Base-by-base conservation (phyloP, 768 basidiomycete genomes). In the Lactarius quietus region DNA sequence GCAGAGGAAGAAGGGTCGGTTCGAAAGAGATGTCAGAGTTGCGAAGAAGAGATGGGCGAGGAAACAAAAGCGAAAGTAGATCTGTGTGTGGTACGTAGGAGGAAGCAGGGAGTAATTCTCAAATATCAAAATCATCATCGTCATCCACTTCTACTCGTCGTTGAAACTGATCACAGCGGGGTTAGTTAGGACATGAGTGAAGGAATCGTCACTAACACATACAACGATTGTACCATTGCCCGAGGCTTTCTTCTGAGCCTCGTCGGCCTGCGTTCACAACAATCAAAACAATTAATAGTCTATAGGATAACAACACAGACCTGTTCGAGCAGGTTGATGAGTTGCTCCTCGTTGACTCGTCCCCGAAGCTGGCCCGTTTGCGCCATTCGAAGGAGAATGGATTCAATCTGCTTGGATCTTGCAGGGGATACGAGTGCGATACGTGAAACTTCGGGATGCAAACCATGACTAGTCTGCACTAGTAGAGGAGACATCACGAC, bases 291-390 rank as follows among this genome's bases (percentile, higher is more conserved):
- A 17, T n/a, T n/a, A 56, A 28, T 43, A 36, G 10, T 15, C 1
- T n/a, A 18, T 29, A n/a, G n/a, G n/a, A n/a, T n/a, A n/a, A n/a
- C n/a, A 10, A 59, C 69, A 69, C 76, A n/a, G 66, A 89, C 94
- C 83, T 96, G 92, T 70, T 95, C 90, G 64, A 96, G 81, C 39
- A 96, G 78, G 56, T 86, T 87, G 69, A 97, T 92, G 61, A 97
- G 81, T 73, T 94, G 92, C 55, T 82, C 78, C 73, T 97, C 94
- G 33, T 81, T 84, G 45, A 96, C 88, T 33, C 86, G 80, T 1
- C 87, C 88, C 52, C 88, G 82, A 43, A 96, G 74, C 74, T 94
- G 92, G 8, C 93, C 92, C 1, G 84, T 80, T 76, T 93, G 91
- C 9, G 87, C 92, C 90, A 94, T 93, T 45, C 90, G 82, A 45